Base-by-base conservation (phyloP, 331 rosid genomes). In the Acacia pycnantha region DNA sequence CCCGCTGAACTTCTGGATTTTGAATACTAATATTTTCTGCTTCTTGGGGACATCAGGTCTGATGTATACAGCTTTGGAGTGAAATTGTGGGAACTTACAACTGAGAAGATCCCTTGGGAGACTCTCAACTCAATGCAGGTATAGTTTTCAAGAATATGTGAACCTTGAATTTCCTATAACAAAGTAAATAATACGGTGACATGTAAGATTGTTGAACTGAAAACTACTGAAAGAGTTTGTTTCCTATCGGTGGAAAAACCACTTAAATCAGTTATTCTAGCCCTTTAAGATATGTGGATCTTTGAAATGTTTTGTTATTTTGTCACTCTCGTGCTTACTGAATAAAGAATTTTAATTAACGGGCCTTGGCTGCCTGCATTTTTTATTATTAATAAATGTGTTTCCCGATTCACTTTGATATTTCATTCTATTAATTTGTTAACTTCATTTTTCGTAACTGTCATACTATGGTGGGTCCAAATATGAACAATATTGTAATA, bases 21-120 rank as follows among this genome's bases (percentile, higher is more conserved):
- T 74, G 24, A 76, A 76, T 66, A 62, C n/a, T 40, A 53, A 13
- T 59, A 73, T 73, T 35, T 75, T 2, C 56, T 51, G 68, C 77
- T 68, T 33, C 65, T 81, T 85, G 88, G 74, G 80, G 68, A 85
- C 65, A 74, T 87, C 74, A 96, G 99, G 97, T 96, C 98, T 44
- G 99, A 96, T 26, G 88, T 96, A 56, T 96, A 96, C 90, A 91
- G 99, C 90, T 96, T 89, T 61, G 99, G 99, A 75, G 99, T 96
- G 78, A 94, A 94, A 83, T 83, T 96, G 83, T 96, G 99, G 99
- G 99, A 96, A 87, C 94, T 96, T 85, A 97, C 89, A 51, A 94
- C 99, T 11, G 97, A 92, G 88, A 96, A 96, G 91, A 94, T 94
- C 85, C 99, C 99, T 70, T 96, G 99, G 99, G 97, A 94, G 74